Base-by-base conservation (phyloP, 768 basidiomycete genomes). In the Leccinum ochraceum region DNA sequence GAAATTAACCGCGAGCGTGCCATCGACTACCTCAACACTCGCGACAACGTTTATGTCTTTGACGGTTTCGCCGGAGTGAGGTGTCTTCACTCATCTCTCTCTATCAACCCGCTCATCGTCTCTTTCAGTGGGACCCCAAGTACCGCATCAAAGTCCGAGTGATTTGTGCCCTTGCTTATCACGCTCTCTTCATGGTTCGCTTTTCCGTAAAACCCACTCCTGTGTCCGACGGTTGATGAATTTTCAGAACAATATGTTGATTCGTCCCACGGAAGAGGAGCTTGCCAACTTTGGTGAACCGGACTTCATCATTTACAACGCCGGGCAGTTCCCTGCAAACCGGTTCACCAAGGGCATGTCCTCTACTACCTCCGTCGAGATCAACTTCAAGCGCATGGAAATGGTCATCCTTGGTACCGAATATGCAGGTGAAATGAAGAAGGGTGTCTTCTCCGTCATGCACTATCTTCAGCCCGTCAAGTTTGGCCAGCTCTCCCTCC, bases 311-410 rank as follows among this genome's bases (percentile, higher is more conserved):
- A 98, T 99, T 77, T 98, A 98, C 86, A 98, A 98, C 77, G 97
- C 97, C 51, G 97, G 97, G 64, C 95, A 98, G 76, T 98, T 99
- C 89, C 96, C 97, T 14, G 97, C 97, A 68, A 99, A 99, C 77
- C 91, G 97, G 49, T 98, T 98, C 85, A 99, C 97, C 62, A 94
- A 97, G 81, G 97, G 97, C 77, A 98, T 98, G 97, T 96, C 94
- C 63, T 97, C 95, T 10, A 93, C 95, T 32, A 98, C 97, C 6
- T 97, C 95, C 3, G 96, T 99, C 54, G 96, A 98, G 79, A 94
- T 99, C 82, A 99, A 99, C 86, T 98, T 99, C 80, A 97, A 97
- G 83, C 92, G 97, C 44, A 97, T 95, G 94, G 97, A 99, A 78
- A 99, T 99, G 97, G 96, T 99, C 70, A 98, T 99, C 71, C 92